Base-by-base conservation (phyloP, 192 early-diverging fungal genomes). In the Podila epicladia region DNA sequence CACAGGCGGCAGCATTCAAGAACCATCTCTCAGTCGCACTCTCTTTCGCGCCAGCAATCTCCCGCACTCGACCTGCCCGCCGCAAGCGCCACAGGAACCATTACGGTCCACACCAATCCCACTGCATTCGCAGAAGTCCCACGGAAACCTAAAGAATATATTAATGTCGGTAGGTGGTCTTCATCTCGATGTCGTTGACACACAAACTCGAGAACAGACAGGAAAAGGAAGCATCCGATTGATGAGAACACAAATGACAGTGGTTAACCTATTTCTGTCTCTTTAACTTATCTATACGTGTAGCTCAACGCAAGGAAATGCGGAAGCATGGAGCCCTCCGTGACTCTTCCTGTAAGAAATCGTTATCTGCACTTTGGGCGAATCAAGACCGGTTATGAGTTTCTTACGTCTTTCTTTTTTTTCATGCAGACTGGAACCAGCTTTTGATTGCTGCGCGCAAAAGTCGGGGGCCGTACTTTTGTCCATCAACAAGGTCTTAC, bases 381-480 rank as follows among this genome's bases (percentile, higher is more conserved):
- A n/a, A n/a, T 6, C 37, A 48, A 8, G 37, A 38, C 28, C 8
- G 8, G 41, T 17, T 15, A 12, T 45, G 59, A 35, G 32, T 19
- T 22, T 31, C 20, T 15, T 15, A 26, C 32, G 13, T 17, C 33
- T 29, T 41, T 29, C 33, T 29, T 41, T 29, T 38, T 67, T 31
- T 50, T 20, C 35, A 9, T 33, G 32, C 62, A 80, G 77, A 73
- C 58, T 80, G 87, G 85, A 86, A 86, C 61, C 73, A 70, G 59
- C 66, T 86, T n/a, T 55, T 86, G 69, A 84, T 86, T 60, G 80
- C 82, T 53, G 85, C 85, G 2, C 65, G 85, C 35, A 83, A 84
- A 32, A 74, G 82, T 55, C 78, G 85, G 13, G 85, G 85, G 12
- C 85, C 85, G 17, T 86, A 83, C 67, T 75, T 82, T 35, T 83